A percentile compares a stretch with the other conserved stretches of the same genome.
Evolutionary conservation across 768 basidiomycete genomes (phyloP).

Genomic region (Psilocybe sp.): DNA sequence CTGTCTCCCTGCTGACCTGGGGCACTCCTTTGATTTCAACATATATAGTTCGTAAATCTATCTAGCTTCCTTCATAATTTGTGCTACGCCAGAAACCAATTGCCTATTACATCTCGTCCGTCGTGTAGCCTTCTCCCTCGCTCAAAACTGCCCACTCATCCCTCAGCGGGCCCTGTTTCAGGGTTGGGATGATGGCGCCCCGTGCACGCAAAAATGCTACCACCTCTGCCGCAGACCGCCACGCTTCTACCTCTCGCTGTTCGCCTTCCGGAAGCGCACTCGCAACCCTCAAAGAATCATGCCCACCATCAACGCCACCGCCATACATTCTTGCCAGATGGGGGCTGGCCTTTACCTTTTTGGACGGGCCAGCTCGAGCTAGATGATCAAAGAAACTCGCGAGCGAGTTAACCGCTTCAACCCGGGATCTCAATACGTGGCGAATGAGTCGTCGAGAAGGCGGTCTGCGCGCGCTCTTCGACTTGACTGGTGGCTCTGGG

Average conservation of each 20-base stretch:
- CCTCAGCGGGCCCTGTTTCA: slow-evolving; percentile 40
- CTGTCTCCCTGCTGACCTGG: background rate
- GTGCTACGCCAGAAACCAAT: slow-evolving; percentile 5
- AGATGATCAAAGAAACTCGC: slow-evolving; percentile 70
- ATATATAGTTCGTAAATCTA: background rate
- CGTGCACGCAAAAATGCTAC: slow-evolving; percentile 62
- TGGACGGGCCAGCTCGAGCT: slow-evolving; percentile 33
- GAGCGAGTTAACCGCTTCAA: slow-evolving; percentile 76
- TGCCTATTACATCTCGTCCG: slow-evolving; percentile 28
- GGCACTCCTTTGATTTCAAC: background rate
- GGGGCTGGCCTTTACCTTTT: slow-evolving; percentile 40
- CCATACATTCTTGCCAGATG: slow-evolving; percentile 51
- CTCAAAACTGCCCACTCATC: slow-evolving; percentile 77
- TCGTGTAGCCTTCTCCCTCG: slow-evolving; percentile 47
- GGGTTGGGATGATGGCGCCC: slow-evolving; percentile 69
- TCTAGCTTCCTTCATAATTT: too few species aligned
- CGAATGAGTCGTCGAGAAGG: slow-evolving; percentile 84
- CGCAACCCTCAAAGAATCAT: slow-evolving; percentile 31
- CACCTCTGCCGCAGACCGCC: slow-evolving; percentile 70
- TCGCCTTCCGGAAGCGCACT: slow-evolving; percentile 18
- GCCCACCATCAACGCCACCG: slow-evolving; percentile 34
- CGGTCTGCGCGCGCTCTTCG: slow-evolving; percentile 43
- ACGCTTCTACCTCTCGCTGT: slow-evolving; percentile 36
- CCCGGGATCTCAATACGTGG: slow-evolving; percentile 84
- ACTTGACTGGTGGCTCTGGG: slow-evolving; percentile 41